Base-by-base conservation (phyloP, 177 flowering plant species). In the Telopea speciosissima region DNA sequence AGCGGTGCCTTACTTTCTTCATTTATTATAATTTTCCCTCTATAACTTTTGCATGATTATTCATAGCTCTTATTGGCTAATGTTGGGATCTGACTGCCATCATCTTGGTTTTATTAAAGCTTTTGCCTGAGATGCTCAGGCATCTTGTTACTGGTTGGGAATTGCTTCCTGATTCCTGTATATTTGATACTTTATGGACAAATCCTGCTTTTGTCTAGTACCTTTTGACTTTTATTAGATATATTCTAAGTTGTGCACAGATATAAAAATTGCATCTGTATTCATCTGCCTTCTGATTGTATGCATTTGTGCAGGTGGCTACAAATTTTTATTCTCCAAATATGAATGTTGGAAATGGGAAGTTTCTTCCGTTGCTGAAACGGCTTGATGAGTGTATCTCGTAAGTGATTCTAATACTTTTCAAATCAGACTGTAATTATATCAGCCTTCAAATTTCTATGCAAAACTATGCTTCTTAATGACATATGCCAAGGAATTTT, bases 301-400 rank as follows among this genome's bases (percentile, higher is more conserved):
- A n/a, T 72, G 61, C 66, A n/a, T 44, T 21, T 76, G 8, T 82
- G 84, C 89, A 95, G 99, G 87, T 95, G 80, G 83, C 97, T 54
- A 76, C 92, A 68, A 86, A 82, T 79, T 93, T 95, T 82, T 85
- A 91, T 78, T 83, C 96, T 69, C 86, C 93, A 68, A 92, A 81
- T 77, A 86, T 89, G 90, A 95, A 78, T 74, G 90, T 90, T 75
- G 90, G 85, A 74, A 87, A 81, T 80, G 90, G 71, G 60, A 86
- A 89, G 74, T 95, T 95, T 75, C 89, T 93, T 49, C 92, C 94
- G 40, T 79, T 92, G 76, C 89, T 95, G 44, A 93, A 91, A 75
- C 82, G 86, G 13, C 68, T 74, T 36, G 77, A 74, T 69, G 77
- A 74, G 61, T 70, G 77, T 19, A 74, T 74, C 64, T 74, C 73